Evolutionary conservation across 2,329 filamentous ascomycete species (phyloP), one percentile per base, ranked within the genome.

Genomic region (Nemania abortiva): DNA sequence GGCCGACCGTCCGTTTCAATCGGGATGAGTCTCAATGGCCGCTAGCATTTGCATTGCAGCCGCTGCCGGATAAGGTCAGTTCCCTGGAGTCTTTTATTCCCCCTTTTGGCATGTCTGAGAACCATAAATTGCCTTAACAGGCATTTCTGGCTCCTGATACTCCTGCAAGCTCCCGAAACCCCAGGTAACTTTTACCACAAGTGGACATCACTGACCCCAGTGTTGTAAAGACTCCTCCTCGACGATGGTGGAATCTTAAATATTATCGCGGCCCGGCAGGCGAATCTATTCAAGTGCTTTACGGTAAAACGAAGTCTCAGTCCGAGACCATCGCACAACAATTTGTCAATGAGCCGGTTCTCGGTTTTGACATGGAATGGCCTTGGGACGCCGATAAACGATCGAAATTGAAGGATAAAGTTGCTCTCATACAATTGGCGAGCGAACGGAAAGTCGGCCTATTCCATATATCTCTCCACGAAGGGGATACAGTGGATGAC

Each of bases 341-440:
- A 0, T 77, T 77, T n/a, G 56, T 71, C 10, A 37, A 74, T n/a
- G 71, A 74, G 31, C 64, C 71, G 3, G 72, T 77, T 10, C 15
- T 78, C 1, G 76, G 75, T 3, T 77, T 78, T 34, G 75, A 77
- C 37, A 77, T 77, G 75, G 75, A 77, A 66, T 78, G 76, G 76
- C 67, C 70, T 2, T 67, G 64, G 64, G 61, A 72, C 6, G 42
- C 65, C 0, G 22, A 73, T 6, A 62, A 52, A 18, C 47, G 58
- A 1, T 50, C 64, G 7, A 64, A 39, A 6, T 50, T 75, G 20
- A 68, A 72, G 29, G 72, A 74, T 1, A 77, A 76, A 42, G 62
- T 76, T 13, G 70, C 70, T 6, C 53, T 77, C 31, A 76, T 77
- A 31, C 75, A 76, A 49, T 49, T 77, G n/a, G 76, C 76, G 15